These are phyloP conservation scores for Tephrocybe sp. DNA, from an alignment of 768 basidiomycete species.

Conservation along the genomic window DNA sequence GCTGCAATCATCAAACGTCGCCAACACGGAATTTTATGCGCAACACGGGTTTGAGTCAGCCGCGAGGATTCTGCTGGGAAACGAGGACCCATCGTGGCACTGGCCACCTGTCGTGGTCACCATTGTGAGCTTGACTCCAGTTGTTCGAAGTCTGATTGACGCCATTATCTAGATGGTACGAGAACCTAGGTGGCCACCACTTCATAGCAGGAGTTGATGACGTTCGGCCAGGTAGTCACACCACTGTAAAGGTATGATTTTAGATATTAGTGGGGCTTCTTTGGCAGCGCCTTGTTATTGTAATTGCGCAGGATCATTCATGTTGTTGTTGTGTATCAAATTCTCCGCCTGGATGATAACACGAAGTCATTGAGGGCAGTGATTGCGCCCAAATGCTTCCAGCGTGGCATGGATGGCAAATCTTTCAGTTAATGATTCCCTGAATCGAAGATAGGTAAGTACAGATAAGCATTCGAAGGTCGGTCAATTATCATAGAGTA, in stretches of 20 bases:
- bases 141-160: not conserved
- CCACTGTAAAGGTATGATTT: too few relatives aligned
- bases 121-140: slow-evolving; percentile 22
- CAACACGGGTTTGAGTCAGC: slow-evolving; percentile 23
- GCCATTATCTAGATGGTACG: slow-evolving; percentile 11
- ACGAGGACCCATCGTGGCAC: slow-evolving; percentile 30
- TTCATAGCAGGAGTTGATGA: not conserved
- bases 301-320: too few relatives aligned
- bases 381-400: too few relatives aligned
- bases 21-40: slow-evolving; percentile 24
- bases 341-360: too few relatives aligned
- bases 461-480: not conserved
- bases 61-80: slow-evolving; percentile 24
- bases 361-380: too few relatives aligned
- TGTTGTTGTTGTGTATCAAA: too few relatives aligned
- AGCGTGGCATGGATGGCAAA: too few relatives aligned
- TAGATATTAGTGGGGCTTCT: too few relatives aligned
- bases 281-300: too few relatives aligned
- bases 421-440: not conserved
- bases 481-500: slow-evolving; percentile 46
- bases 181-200: slow-evolving; percentile 14
- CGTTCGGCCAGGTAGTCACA: too few relatives aligned
- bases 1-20: slow-evolving; percentile 27
- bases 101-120: slow-evolving; percentile 25
- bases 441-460: slow-evolving; percentile 13